Percentiles rank a stretch among this genome's conserved stretches.
phyloP scores from a whole-genome alignment of 2,329 filamentous ascomycete genomes.

The Diaporthe sp. region DNA sequence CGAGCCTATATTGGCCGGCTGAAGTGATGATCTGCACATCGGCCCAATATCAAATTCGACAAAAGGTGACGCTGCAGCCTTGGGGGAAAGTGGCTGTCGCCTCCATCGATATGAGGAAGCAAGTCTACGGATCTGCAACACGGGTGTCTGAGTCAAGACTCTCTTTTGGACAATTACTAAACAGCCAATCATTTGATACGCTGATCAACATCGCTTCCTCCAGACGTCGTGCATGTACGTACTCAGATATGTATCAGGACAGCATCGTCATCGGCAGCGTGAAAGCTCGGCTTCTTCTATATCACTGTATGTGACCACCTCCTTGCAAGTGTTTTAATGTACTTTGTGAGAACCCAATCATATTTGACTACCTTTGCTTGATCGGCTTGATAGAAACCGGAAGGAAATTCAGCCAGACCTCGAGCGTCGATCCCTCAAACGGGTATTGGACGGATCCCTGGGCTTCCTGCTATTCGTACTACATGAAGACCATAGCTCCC shows the following conservation, averaged over 20 bases:
- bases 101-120: too few species aligned
- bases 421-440: neutral
- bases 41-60: neutral
- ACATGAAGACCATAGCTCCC: neutral
- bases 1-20: too few species aligned
- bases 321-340: neutral
- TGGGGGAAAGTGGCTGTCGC: too few species aligned
- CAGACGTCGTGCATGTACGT: neutral
- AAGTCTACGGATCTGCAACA: neutral
- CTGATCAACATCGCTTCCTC: neutral
- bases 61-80: neutral
- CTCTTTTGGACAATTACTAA: neutral
- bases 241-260: too few species aligned
- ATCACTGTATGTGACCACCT: too few species aligned
- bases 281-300: neutral
- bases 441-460: neutral
- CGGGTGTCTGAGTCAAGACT: neutral
- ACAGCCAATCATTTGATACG: neutral
- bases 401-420: neutral
- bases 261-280: neutral
- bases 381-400: neutral
- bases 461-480: neutral
- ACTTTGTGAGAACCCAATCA: neutral
- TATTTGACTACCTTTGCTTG: too few species aligned
- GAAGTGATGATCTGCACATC: neutral